These are phyloP conservation scores for Pythium monospermum DNA, from an alignment of 352 stramenopile species.

Conservation along the genomic window DNA sequence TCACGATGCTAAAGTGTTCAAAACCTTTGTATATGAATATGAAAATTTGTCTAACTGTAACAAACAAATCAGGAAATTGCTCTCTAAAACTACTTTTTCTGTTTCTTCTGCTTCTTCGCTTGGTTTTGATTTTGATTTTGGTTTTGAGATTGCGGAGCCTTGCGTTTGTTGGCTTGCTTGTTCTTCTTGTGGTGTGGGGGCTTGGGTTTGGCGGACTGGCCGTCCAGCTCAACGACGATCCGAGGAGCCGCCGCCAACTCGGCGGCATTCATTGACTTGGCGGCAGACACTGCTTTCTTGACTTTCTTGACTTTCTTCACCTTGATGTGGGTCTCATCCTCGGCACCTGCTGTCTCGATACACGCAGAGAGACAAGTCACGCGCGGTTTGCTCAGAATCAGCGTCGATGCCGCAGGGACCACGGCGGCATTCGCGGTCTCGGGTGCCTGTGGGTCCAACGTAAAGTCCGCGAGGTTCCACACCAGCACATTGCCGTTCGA, in stretches of 20 bases:
- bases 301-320: constrained; percentile 41
- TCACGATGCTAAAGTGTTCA: too few relatives aligned
- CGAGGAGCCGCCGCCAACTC: constrained; percentile 34
- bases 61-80: too few relatives aligned
- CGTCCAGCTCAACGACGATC: constrained; percentile 68
- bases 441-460: constrained; percentile 36
- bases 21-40: too few relatives aligned
- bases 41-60: too few relatives aligned
- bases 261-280: constrained; percentile 16
- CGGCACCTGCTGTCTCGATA: constrained; percentile 26
- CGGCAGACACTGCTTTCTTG: constrained; percentile 20
- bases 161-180: constrained; percentile 16
- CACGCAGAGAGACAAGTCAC: constrained; percentile 73
- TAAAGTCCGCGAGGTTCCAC: constrained; percentile 71
- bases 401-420: constrained; percentile 50
- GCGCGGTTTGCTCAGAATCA: constrained; percentile 64
- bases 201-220: background rate
- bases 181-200: constrained; percentile 1
- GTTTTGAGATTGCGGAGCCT: constrained; percentile 1
- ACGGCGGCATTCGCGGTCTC: constrained; percentile 57
- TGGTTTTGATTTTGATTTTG: constrained; percentile 7
- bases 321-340: constrained; percentile 16
- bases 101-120: constrained; percentile 21
- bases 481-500: constrained; percentile 75
- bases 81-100: constrained; percentile 21